Conservation (phyloP, 176 grass and related monocot species). For the Elymus sibiricus region DNA sequence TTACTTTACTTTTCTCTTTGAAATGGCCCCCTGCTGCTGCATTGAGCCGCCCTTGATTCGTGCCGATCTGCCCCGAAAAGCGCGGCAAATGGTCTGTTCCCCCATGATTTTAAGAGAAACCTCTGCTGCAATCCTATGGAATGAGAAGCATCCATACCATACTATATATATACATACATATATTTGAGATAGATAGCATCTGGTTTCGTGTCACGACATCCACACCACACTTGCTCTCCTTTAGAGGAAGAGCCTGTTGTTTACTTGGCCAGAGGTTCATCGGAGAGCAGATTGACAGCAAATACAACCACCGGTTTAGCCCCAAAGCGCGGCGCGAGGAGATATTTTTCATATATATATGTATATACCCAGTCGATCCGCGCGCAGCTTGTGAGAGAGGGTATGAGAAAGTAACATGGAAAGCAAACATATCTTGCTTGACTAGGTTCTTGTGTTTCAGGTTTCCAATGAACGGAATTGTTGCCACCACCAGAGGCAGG, state of each 20-base stretch:
- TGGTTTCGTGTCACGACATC: conserved; percentile 47
- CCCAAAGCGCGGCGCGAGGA: not conserved
- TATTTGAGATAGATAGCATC: conserved; percentile 5
- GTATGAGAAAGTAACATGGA: not conserved
- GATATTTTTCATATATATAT: not conserved
- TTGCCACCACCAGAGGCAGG: not conserved
- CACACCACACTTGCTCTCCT: conserved; percentile 28
- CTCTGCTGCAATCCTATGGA: conserved; percentile 27
- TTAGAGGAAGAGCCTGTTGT: conserved; percentile 36
- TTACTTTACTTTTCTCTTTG: not conserved
- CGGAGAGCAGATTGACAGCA: conserved; percentile 16
- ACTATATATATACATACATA: not conserved
- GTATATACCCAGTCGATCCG: not conserved
- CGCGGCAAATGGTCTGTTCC: conserved; percentile 12
- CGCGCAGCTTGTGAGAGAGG: not conserved
- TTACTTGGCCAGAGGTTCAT: conserved; percentile 42
- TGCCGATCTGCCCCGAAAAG: conserved; percentile 49
- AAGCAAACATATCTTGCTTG: conserved; percentile 34
- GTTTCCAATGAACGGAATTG: conserved; percentile 31
- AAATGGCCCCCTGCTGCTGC: not conserved
- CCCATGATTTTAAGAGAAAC: conserved; percentile 14
- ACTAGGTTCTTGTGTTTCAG: conserved; percentile 36
- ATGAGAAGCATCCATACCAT: conserved; percentile 44
- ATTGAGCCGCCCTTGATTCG: conserved; percentile 40
- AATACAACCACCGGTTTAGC: conserved; percentile 1